Percentiles rank a stretch among this genome's conserved stretches.
These are phyloP conservation scores for Fonsecaea monophora DNA, from an alignment of 2,329 filamentous ascomycete genomes.

Conservation along the genomic window DNA sequence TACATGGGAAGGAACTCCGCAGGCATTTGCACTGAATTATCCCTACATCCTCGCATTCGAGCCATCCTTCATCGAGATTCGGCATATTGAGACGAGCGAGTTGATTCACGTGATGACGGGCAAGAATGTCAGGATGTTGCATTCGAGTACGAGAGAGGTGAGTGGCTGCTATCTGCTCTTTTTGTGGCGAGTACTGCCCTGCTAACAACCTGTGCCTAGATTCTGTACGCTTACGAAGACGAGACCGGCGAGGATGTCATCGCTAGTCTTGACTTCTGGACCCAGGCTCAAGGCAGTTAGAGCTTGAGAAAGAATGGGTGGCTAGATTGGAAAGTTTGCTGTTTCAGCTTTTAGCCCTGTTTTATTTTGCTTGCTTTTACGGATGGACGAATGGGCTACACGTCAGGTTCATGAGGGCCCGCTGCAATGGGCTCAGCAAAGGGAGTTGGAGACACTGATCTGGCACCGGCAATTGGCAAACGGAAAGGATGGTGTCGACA, in stretches of 20 bases:
- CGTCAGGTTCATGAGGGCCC: not conserved
- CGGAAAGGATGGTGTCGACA: not conserved
- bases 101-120: conserved; percentile 93
- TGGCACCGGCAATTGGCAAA: not conserved
- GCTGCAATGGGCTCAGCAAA: not conserved
- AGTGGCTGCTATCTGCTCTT: conserved; percentile 43
- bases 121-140: conserved; percentile 96
- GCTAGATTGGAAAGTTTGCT: conserved; percentile 12
- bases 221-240: conserved; percentile 96
- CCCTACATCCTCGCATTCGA: conserved; percentile 98
- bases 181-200: not conserved
- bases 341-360: conserved; percentile 4
- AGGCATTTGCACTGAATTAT: conserved; percentile 91
- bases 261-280: conserved; percentile 97
- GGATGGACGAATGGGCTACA: not conserved
- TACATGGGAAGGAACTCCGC: conserved; percentile 93
- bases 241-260: conserved; percentile 92
- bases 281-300: conserved; percentile 32
- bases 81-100: conserved; percentile 91
- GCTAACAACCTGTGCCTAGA: conserved; percentile 62
- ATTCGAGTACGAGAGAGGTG: conserved; percentile 96
- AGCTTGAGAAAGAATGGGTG: conserved; percentile 1
- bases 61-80: conserved; percentile 94
- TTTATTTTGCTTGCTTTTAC: conserved; percentile 6
- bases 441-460: conserved; percentile 6